These are phyloP conservation scores for Orbilia javanica DNA, from an alignment of 2,329 filamentous ascomycete species.

Conservation along the genomic window DNA sequence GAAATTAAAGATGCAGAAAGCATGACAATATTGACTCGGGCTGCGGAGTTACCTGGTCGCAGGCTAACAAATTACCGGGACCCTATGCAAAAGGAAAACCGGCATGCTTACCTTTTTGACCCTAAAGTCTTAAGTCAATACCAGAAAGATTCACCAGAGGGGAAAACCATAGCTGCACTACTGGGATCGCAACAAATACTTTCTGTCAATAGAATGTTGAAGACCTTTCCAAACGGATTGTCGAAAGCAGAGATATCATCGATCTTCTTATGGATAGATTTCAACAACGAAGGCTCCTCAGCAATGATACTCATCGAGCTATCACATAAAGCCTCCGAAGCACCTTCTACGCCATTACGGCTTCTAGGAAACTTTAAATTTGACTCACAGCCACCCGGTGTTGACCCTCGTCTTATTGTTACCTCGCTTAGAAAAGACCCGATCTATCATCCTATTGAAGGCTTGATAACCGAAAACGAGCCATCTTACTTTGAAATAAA, in stretches of 20 bases:
- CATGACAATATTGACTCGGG: neutral
- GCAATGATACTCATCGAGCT: conserved; percentile 23
- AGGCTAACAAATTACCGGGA: conserved; percentile 5
- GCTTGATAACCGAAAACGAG: neutral
- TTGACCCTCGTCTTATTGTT: conserved; percentile 14
- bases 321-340: neutral
- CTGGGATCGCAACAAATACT: neutral
- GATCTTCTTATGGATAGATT: conserved; percentile 14
- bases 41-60: neutral
- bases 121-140: neutral
- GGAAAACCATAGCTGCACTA: neutral
- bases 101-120: conserved; percentile 26
- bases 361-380: neutral
- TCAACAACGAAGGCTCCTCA: neutral
- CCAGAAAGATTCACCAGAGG: neutral
- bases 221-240: neutral
- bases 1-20: neutral
- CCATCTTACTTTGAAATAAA: conserved; percentile 8
- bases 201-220: neutral
- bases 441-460: neutral
- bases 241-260: neutral
- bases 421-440: neutral
- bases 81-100: conserved; percentile 2
- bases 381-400: neutral
- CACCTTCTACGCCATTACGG: too few species aligned